Base-by-base conservation (phyloP, 1,284 basidiomycete species). In the Apiotrichum domesticum region DNA sequence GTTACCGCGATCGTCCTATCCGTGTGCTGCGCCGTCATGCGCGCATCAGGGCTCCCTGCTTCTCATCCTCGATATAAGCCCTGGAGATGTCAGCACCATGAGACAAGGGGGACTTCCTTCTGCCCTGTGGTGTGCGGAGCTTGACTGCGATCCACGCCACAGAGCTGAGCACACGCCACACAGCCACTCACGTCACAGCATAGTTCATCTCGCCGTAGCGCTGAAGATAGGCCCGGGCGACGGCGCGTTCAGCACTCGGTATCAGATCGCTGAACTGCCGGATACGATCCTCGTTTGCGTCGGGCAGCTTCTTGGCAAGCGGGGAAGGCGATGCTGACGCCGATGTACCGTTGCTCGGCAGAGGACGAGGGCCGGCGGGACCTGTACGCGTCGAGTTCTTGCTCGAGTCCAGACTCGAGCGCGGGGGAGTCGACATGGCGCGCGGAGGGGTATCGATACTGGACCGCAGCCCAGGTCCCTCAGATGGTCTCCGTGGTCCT, bases 11-110 rank as follows among this genome's bases (percentile, higher is more conserved):
- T 21, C 21, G 21, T 21, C 21, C 21, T 6, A 34, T 13, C 11
- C 15, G 44, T 29, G 14, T 5, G 4, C 5, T 8, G 6, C 2
- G n/a, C 4, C 33, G 37, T 35, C 50, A 56, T 11, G 54, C 59
- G 37, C 62, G 54, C 57, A 67, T 49, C 46, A 88, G 70, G 21
- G 77, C 80, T 29, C 87, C 87, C 65, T 85, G 86, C 78, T 86
- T 87, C 73, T 91, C 88, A 66, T 93, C 90, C 64, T 91, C 89
- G 35, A 93, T 78, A 72, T 90, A 93, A 67, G 88, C 86, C 21
- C 88, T 75, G 60, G 6, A 21, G 4, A 21, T 44, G 43, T 44
- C 15, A 44, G 43, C 43, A 13, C n/a, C 21, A 21, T 21, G 21
- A 21, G 21, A 21, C 21, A 21, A 21, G 21, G 21, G 21, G 21